Evolutionary conservation across 495 filamentous ascomycete species (phyloP), one percentile per base, ranked within the genome.

Genomic region (Neurospora sp.): DNA sequence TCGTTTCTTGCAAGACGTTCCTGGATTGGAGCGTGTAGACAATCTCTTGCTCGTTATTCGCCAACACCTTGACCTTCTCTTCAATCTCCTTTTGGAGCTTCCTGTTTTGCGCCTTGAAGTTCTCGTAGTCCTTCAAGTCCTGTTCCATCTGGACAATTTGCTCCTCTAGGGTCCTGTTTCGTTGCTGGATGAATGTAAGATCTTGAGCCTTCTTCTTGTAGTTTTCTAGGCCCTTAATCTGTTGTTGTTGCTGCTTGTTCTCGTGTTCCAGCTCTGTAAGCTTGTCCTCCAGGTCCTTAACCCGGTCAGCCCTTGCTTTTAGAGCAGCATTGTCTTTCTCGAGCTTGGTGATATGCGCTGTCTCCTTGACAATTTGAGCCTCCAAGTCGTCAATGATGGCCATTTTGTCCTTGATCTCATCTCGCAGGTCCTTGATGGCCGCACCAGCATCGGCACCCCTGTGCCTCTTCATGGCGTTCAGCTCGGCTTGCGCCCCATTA

Each of bases 131-230:
- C 72, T 88, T 85, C 72, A 93, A 90, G 78, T 94, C 92, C 79
- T 89, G 91, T 80, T 93, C 89, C 54, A 93, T 84, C 72, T 81
- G 79, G 71, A 76, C 70, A 37, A 83, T 77, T 69, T 83, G 79
- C 49, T 78, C 80, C 38, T 82, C 79, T 20, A 82, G 62, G 9
- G 88, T 88, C 75, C 91, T 88, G 75, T 90, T 81, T 23, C 79
- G 74, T 66, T 79, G 78, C 66, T 80, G 79, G 40, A 82, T 81
- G 18, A 69, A 73, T 2, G 80, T 78, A 2, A 80, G 91, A 41
- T 89, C 87, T 78, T 95, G 88, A 27, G 93, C 83, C 80, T 95
- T 94, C 78, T 91, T 89, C 75, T 90, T 89, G 76, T 91, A 91
- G 73, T 92, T 91, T 72, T 93, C 92, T 0, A 89, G 87, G 18